Base-by-base conservation (phyloP, 164 flowering plant species). In the Akebia trifoliata region DNA sequence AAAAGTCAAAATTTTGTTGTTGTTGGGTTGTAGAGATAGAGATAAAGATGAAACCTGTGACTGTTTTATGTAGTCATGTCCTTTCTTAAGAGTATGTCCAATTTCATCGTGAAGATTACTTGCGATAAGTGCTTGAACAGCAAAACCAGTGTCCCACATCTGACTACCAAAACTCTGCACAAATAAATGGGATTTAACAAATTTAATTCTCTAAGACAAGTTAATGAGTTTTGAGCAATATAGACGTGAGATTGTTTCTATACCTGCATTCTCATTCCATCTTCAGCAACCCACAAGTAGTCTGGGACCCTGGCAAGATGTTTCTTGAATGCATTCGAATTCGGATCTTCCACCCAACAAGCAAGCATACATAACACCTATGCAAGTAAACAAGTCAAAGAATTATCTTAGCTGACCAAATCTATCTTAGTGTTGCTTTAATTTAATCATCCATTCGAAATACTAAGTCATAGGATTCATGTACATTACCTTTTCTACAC, bases 321-420 rank as follows among this genome's bases (percentile, higher is more conserved):
- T 12, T 55, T 52, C 52, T 72, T 72, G 53, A 61, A 76, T 42
- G 77, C 77, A 26, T 72, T 72, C 22, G 74, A 70, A 52, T 74
- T 69, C 18, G 83, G 81, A 59, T 75, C 80, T 65, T 80, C 84
- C 29, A 71, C 81, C 84, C 84, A 80, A 51, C 80, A 75, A 10
- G 72, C 69, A 59, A 77, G 54, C 67, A 79, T 44, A 54, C 67
- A 67, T 24, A 77, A 40, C 8, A 64, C 68, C 77, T 79, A 21
- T n/a, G 2, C n/a, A 26, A 26, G 25, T 7, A 22, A 7, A 6
- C 7, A 25, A 31, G 18, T 3, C 1, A 21, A 2, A 25, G 3
- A 26, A n/a, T 9, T 0, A 14, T 8, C 40, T 17, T 39, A 25
- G 10, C 2, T 35, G 0, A 34, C 0, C 4, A 4, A 4, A 34